A percentile compares a stretch with the other conserved stretches of the same genome.
phyloP scores from a whole-genome alignment of 2,329 filamentous ascomycete genomes.

The Stachybotrys chlorohalonatus region DNA sequence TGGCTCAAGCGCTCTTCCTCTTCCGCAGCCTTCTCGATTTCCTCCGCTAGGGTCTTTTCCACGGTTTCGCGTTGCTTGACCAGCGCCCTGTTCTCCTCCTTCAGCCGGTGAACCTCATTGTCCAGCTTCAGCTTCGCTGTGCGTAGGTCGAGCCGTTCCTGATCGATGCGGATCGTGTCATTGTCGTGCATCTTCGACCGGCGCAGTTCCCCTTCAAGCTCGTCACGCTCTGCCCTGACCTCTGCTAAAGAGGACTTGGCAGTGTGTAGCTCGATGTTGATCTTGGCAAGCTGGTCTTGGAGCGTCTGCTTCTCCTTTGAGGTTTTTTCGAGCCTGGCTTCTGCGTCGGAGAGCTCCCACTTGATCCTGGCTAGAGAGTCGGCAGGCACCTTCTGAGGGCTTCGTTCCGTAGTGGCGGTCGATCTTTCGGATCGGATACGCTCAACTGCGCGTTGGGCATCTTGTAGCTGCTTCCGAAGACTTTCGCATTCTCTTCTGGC shows the following conservation, averaged over 20 bases:
- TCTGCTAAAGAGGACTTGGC: constrained; percentile 48
- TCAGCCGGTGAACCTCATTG: constrained; percentile 54
- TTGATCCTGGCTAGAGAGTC: constrained; percentile 43
- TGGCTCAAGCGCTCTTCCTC: constrained; percentile 55
- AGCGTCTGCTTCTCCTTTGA: constrained; percentile 53
- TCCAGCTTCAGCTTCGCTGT: constrained; percentile 61
- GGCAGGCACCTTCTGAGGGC: constrained; percentile 19
- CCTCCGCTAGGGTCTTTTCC: constrained; percentile 55
- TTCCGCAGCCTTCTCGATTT: constrained; percentile 55
- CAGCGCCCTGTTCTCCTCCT: constrained; percentile 52
- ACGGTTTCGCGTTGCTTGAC: constrained; percentile 47
- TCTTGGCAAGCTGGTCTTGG: constrained; percentile 52
- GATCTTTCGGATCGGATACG: constrained; percentile 13
- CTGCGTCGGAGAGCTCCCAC: constrained; percentile 49
- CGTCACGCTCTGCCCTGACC: constrained; percentile 56
- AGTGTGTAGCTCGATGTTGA: constrained; percentile 51
- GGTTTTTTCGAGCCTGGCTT: constrained; percentile 45
- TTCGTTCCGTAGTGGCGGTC: constrained; percentile 20
- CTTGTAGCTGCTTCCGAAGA: constrained; percentile 15
- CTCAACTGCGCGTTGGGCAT: constrained; percentile 15
- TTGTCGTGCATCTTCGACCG: constrained; percentile 45
- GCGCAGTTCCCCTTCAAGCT: constrained; percentile 52
- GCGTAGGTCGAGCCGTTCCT: constrained; percentile 60
- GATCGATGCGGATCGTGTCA: constrained; percentile 53
- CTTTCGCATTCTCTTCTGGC: constrained; percentile 32